These are phyloP conservation scores for Mycosarcoma maydis DNA, from an alignment of 1,284 basidiomycete genomes.

Conservation along the genomic window DNA sequence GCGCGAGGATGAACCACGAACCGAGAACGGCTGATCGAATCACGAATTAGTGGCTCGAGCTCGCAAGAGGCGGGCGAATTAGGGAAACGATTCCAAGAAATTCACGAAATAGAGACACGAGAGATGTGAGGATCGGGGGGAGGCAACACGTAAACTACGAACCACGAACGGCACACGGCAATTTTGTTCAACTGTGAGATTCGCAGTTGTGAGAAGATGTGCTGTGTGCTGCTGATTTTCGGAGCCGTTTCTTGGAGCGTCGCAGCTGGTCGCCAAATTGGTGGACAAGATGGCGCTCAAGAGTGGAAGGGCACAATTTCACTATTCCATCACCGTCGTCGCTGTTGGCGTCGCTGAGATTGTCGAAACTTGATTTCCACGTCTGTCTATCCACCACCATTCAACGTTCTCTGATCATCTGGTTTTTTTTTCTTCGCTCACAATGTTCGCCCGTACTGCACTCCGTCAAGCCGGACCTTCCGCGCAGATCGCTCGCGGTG, in stretches of 20 bases:
- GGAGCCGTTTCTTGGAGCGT: slow-evolving; percentile 18
- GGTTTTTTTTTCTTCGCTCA: background rate
- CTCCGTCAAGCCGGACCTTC: slow-evolving; percentile 6
- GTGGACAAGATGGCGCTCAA: background rate
- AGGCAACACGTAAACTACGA: no score
- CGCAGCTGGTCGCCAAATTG: background rate
- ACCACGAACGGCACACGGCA: no score
- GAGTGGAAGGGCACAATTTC: background rate
- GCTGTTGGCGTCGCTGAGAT: no score
- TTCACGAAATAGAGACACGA: no score
- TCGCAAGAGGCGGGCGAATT: background rate
- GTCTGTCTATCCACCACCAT: background rate
- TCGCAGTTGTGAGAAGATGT: background rate
- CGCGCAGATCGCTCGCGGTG: slow-evolving; percentile 19
- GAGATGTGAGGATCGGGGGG: no score
- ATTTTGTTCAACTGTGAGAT: no score
- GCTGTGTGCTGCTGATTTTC: background rate
- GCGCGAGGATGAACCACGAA: no score
- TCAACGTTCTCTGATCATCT: background rate
- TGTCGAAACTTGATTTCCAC: no score
- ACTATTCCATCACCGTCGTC: no score
- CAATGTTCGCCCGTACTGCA: slow-evolving; percentile 37
- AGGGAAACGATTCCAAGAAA: no score
- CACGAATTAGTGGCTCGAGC: no score
- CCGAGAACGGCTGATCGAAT: no score